Evolutionary conservation across 2,329 filamentous ascomycete species (phyloP).

Genomic region (Aureobasidium musti): DNA sequence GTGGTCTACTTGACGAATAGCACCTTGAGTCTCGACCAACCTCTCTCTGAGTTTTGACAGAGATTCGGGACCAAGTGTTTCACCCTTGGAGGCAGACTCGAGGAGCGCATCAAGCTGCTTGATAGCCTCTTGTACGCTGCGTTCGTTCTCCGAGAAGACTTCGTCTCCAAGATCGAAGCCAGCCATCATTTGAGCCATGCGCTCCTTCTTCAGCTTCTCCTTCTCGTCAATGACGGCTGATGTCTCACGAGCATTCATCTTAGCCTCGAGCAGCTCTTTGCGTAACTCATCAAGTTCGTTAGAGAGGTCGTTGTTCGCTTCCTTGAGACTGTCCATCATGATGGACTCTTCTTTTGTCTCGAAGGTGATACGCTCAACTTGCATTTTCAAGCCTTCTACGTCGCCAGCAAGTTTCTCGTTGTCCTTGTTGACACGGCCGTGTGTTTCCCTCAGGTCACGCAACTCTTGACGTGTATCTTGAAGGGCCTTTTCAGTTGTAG

Average conservation of each 20-base stretch:
- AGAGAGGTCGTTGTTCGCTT: constrained; percentile 91
- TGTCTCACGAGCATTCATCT: constrained; percentile 95
- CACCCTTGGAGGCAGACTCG: constrained; percentile 65
- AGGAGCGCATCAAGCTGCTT: constrained; percentile 77
- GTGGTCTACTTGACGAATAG: constrained; percentile 89
- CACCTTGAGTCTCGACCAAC: constrained; percentile 85
- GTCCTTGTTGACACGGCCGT: constrained; percentile 78
- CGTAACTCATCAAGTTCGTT: constrained; percentile 91
- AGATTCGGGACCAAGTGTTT: constrained; percentile 78
- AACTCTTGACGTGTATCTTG: constrained; percentile 86
- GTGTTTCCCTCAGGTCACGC: constrained; percentile 78
- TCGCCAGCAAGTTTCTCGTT: constrained; percentile 85
- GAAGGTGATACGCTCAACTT: constrained; percentile 90
- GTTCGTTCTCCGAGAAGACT: constrained; percentile 91
- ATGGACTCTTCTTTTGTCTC: constrained; percentile 97
- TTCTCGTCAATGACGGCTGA: constrained; percentile 91
- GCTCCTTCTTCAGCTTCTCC: constrained; percentile 97
- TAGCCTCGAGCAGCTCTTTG: constrained; percentile 91
- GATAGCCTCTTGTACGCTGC: constrained; percentile 78
- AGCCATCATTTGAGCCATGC: constrained; percentile 99
- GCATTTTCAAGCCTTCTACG: constrained; percentile 93
- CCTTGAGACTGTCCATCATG: constrained; percentile 96
- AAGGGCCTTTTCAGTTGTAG: constrained; percentile 75
- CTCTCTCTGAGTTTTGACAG: constrained; percentile 74
- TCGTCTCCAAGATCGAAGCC: constrained; percentile 93